phyloP scores from a whole-genome alignment of 768 basidiomycete genomes.

The Mycena vitilis region DNA sequence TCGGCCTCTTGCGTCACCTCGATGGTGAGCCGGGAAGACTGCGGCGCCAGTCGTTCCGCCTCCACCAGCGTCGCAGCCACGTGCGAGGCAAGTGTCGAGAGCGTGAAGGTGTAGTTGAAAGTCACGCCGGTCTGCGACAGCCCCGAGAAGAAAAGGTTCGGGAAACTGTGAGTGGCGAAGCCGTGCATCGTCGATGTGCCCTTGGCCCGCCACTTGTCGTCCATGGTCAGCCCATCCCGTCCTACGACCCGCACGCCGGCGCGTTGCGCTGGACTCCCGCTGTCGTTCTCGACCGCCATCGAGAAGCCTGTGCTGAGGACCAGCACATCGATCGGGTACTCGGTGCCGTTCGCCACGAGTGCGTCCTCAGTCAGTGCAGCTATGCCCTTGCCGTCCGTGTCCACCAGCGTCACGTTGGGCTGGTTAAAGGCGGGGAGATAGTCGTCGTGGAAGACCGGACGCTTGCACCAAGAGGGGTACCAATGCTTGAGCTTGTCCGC shows the following conservation, averaged over 20 bases:
- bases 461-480: slow-evolving; percentile 38
- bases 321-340: slow-evolving; percentile 28
- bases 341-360: slow-evolving; percentile 18
- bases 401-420: slow-evolving; percentile 34
- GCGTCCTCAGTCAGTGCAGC: slow-evolving; percentile 13
- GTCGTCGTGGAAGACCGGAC: slow-evolving; percentile 38
- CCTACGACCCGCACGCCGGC: slow-evolving; percentile 8
- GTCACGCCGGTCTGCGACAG: slow-evolving; percentile 9
- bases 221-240: slow-evolving; percentile 23
- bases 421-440: slow-evolving; percentile 36
- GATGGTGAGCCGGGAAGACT: neutral
- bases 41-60: slow-evolving; percentile 5
- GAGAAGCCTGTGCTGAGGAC: slow-evolving; percentile 31
- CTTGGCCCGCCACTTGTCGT: slow-evolving; percentile 21
- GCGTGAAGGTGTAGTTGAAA: slow-evolving; percentile 22
- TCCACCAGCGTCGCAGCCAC: slow-evolving; percentile 16
- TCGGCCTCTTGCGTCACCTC: slow-evolving; percentile 20
- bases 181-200: slow-evolving; percentile 33
- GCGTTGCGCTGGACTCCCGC: slow-evolving; percentile 17
- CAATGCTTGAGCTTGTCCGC: slow-evolving; percentile 33
- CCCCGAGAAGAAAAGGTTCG: slow-evolving; percentile 35
- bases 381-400: slow-evolving; percentile 35
- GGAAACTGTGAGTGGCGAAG: slow-evolving; percentile 26
- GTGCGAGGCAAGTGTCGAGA: slow-evolving; percentile 12
- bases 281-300: neutral